Evolutionary conservation across 140 eudicot genomes (phyloP).

Genomic region (Cichorium intybus): DNA sequence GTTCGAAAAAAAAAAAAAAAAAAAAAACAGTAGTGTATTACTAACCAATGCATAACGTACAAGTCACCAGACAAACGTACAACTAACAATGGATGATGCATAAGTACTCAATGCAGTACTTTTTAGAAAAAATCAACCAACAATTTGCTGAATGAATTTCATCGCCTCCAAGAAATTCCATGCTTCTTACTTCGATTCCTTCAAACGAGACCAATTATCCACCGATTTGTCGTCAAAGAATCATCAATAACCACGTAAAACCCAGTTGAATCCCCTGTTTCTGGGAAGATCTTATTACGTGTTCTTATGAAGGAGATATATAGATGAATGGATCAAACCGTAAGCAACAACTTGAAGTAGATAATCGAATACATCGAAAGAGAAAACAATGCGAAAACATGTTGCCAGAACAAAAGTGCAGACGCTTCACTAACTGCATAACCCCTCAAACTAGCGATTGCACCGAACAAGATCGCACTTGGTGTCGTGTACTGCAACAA

Average conservation of each 20-base stretch:
- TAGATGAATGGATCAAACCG: conserved; percentile 1
- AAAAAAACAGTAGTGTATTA: not conserved
- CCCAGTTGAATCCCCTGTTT: not conserved
- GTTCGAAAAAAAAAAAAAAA: too few species aligned
- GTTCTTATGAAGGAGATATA: not conserved
- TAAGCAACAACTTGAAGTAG: conserved; percentile 53
- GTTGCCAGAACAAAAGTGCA: conserved; percentile 86
- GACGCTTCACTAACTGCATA: conserved; percentile 87
- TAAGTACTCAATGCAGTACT: not conserved
- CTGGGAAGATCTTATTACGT: not conserved
- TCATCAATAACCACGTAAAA: not conserved
- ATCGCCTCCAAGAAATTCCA: not conserved
- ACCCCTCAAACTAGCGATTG: conserved; percentile 86
- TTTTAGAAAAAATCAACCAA: not conserved
- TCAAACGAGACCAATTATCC: not conserved
- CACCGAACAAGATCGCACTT: conserved; percentile 81
- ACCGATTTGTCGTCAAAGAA: not conserved
- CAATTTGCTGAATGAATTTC: not conserved
- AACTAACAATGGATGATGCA: not conserved
- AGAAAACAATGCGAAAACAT: conserved; percentile 56
- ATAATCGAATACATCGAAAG: conserved; percentile 56
- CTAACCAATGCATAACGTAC: not conserved
- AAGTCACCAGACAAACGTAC: not conserved
- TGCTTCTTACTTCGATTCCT: not conserved
- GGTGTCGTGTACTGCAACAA: conserved; percentile 82